Evolutionary conservation across 306 rosid species (phyloP), one percentile per base, ranked within the genome.

Genomic region (Inga oerstediana): DNA sequence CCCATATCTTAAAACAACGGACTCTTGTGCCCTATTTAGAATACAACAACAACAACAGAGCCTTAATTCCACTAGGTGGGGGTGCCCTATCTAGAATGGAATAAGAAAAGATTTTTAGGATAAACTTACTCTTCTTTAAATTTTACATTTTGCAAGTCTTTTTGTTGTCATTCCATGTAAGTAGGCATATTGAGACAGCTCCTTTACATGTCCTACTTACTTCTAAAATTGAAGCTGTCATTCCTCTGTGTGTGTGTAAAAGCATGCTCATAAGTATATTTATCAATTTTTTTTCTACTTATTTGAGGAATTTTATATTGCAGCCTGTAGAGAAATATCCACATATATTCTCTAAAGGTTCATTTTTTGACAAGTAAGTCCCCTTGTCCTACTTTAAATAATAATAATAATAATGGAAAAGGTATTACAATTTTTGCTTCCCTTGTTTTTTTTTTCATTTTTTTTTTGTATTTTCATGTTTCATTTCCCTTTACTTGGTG

Each of bases 281-380:
- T 35, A 15, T 68, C 52, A 82, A 39, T 48, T 72, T 34, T 70
- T 62, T 27, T 59, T 81, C 73, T 64, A 17, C 72, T 69, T 65
- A 51, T 79, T 81, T 41, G 16, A 43, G 20, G 58, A 77, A 66
- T 51, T 39, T 76, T 32, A 37, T 74, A 24, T 35, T 87, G 74
- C 89, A 95, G 99, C 99, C 99, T 14, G 94, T 71, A 39, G 96
- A 91, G 76, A 93, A 95, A 80, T 93, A 88, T 74, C 99, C 99
- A 8, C 62, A 72, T 22, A 78, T 92, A 72, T 92, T 95, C 86
- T 75, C 92, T 58, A 80, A 86, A 74, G 84, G 74, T 44, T 93
- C 97, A 32, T 66, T 95, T 44, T 92, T 90, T 79, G 99, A 97
- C 48, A 89, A 92, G 99, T 95, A 89, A 87, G 87, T 80, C 35